Evolutionary conservation across 768 basidiomycete genomes (phyloP), one percentile per base, ranked within the genome.

Genomic region (Cantharellus cinnabarinus): DNA sequence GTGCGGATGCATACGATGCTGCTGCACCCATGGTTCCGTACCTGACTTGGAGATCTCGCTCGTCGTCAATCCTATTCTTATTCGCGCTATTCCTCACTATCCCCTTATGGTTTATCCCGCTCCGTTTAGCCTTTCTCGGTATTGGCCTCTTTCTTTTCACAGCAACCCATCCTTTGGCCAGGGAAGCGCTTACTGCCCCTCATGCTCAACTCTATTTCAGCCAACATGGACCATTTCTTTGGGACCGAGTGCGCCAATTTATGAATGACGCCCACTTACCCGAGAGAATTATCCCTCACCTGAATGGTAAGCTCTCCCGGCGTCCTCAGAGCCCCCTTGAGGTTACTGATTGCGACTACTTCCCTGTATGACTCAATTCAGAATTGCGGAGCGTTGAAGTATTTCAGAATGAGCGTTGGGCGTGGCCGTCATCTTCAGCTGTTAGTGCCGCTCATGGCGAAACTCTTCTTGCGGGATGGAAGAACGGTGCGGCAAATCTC

Each of bases 391-490:
- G 80, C 41, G 83, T 89, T 14, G 83, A 85, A 67, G 66, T 89
- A 34, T 89, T 78, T 73, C 87, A 89, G 72, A 89, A 88, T 68
- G 84, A 89, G 66, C 74, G 87, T 15, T 81, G 76, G 70, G 66
- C 68, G 41, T 58, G 62, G 35, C 62, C 60, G 34, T 41, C 35
- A 14, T 2, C 61, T 58, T 10, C 52, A 7, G 10, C 7, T 10
- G 38, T 37, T 10, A 54, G 52, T 37, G 7, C 52, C 7, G 52
- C 52, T 10, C 10, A 37, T 10, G 52, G 52, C 14, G 38, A 37
- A 7, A 37, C 38, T 37, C 40, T 67, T 62, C 2, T 67, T 67
- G 7, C 58, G 3, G 60, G 67, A 3, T 76, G 75, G 74, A 67
- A 66, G 60, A 76, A 74, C 62, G 52, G 52, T 7, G 52, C 7